Evolutionary conservation across 2,329 filamentous ascomycete genomes (phyloP), one percentile per base, ranked within the genome.

Genomic region (Verticillium alfalfae): DNA sequence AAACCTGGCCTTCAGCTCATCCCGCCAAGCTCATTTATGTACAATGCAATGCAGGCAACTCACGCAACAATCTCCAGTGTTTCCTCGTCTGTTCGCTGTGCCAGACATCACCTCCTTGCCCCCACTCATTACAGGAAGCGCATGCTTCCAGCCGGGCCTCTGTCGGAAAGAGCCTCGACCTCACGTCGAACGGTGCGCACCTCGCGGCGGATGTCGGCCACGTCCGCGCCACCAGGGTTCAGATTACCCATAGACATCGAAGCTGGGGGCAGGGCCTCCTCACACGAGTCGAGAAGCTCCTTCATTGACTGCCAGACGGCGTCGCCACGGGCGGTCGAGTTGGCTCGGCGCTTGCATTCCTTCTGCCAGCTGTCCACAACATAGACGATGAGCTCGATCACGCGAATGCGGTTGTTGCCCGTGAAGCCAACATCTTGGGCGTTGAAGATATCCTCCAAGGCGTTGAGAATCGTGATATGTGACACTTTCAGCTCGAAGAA

Each of bases 351-450:
- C 66, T 82, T 79, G 6, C 80, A 74, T 61, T 84, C 81, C 31
- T 77, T 75, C 15, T 79, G 76, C 82, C 82, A 84, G 60, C 76
- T 74, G 60, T 78, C 77, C 12, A 84, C 77, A 1, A 78, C 78
- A 58, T 76, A 78, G 41, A 78, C 73, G 66, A 86, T 83, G 72
- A 84, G 82, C 70, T 85, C 82, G 49, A 85, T 79, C 26, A 87
- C 76, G 22, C 79, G 75, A 61, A 76, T 79, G 59, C 83, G 77
- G 38, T 73, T 71, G 34, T 77, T 74, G 45, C 81, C 83, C 34
- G 80, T 83, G 71, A 87, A 87, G 0, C 84, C 84, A 54, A 83
- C 79, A 68, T 86, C 84, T 66, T 87, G 84, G 2, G 81, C 80
- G 66, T 87, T 83, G 31, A 86, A 82, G 59, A 86, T 78, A 54